Conservation (phyloP, 2,329 filamentous ascomycete species). For the Nemania bipapillata region DNA sequence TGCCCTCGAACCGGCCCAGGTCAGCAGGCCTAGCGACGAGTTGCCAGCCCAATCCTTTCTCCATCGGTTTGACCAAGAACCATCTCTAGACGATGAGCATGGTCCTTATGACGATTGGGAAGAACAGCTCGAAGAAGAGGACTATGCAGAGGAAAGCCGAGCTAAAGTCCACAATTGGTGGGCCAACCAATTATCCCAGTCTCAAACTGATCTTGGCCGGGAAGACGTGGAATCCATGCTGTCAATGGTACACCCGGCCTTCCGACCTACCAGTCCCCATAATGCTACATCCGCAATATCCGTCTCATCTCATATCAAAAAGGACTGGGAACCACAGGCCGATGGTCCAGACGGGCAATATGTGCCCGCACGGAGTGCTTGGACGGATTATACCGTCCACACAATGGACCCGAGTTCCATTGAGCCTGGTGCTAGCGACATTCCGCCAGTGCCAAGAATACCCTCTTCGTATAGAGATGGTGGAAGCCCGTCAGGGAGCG, state of each 20-base stretch:
- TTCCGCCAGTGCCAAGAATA: slow-evolving; percentile 41
- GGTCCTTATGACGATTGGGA: slow-evolving; percentile 33
- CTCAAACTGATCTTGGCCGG: background rate
- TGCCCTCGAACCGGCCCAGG: slow-evolving; percentile 25
- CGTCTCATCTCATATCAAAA: slow-evolving; percentile 33
- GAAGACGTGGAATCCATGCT: slow-evolving; percentile 41
- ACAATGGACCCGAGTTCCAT: slow-evolving; percentile 24
- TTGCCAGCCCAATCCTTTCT: slow-evolving; percentile 34
- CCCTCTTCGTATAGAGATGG: slow-evolving; percentile 34
- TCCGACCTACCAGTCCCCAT: slow-evolving; percentile 30
- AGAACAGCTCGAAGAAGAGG: slow-evolving; percentile 36
- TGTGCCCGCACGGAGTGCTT: slow-evolving; percentile 16
- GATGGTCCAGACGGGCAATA: background rate
- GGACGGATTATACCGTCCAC: slow-evolving; percentile 45
- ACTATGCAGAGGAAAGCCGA: slow-evolving; percentile 37
- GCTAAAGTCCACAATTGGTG: slow-evolving; percentile 45
- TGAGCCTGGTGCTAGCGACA: background rate
- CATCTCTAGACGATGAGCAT: slow-evolving; percentile 10
- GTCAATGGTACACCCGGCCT: slow-evolving; percentile 45
- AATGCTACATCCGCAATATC: slow-evolving; percentile 41
- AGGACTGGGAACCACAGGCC: slow-evolving; percentile 14
- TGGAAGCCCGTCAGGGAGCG: background rate
- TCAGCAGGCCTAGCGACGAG: slow-evolving; percentile 25
- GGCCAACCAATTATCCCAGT: slow-evolving; percentile 21
- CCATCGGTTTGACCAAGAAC: slow-evolving; percentile 34